Percentiles rank a stretch among this genome's conserved stretches.
Evolutionary conservation across 148 eudicot species (phyloP).

Genomic region (Diospyros lotus): DNA sequence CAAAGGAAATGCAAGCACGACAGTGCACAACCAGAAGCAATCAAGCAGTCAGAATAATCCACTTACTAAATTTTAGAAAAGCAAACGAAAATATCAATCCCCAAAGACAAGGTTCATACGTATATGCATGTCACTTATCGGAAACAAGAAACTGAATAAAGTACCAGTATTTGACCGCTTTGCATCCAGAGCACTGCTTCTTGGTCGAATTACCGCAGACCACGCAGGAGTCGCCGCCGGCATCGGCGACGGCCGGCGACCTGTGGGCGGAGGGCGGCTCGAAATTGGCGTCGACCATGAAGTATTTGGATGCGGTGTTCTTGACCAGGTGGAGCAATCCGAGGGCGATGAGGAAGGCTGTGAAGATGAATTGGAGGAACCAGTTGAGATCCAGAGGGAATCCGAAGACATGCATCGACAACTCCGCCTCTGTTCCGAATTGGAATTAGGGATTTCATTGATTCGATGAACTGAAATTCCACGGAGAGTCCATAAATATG

Average conservation of each 20-base stretch:
- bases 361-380: conserved; percentile 45
- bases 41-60: too few relatives aligned
- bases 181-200: conserved; percentile 64
- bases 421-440: conserved; percentile 16
- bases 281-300: conserved; percentile 35
- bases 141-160: not conserved
- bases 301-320: conserved; percentile 60
- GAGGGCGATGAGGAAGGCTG: conserved; percentile 31
- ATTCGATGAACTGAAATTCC: not conserved
- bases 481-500: not conserved
- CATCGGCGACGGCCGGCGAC: conserved; percentile 13
- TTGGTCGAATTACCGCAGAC: conserved; percentile 38
- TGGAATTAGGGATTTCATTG: conserved; percentile 9
- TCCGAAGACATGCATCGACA: conserved; percentile 67
- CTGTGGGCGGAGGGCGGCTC: conserved; percentile 23
- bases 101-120: not conserved
- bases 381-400: conserved; percentile 42
- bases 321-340: conserved; percentile 48
- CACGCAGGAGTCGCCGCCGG: conserved; percentile 36
- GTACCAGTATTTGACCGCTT: conserved; percentile 69
- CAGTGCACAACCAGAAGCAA: too few relatives aligned
- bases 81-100: not conserved
- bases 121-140: too few relatives aligned
- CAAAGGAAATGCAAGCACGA: too few relatives aligned
- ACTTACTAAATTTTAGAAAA: not conserved